Base-by-base conservation (phyloP, 1,284 basidiomycete species). In the Puccinia triticina region DNA sequence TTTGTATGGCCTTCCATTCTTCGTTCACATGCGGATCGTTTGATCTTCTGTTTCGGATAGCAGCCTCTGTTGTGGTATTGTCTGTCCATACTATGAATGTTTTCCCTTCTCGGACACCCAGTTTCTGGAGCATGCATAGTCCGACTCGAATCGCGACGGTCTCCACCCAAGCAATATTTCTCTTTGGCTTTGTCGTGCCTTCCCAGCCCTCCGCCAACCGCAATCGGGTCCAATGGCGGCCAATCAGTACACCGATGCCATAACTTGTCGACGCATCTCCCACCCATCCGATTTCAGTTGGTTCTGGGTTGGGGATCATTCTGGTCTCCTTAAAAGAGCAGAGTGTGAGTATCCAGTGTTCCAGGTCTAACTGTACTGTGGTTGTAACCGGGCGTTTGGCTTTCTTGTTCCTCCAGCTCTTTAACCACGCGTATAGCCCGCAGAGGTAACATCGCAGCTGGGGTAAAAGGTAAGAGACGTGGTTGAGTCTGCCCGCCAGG, bases 161-260 rank as follows among this genome's bases (percentile, higher is more conserved):
- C 26, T 74, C 72, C 32, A 74, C 11, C 72, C 72, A 74, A 7
- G 48, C 72, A 1, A 74, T 74, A 2, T n/a, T n/a, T n/a, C n/a
- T 23, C 14, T 53, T 50, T 74, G 23, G 1, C 23, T 48, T 7
- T 46, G 14, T 14, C 7, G 10, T 21, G 5, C 7, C 55, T 21
- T 8, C 21, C 55, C 55, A 59, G 29, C 23, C 8, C 23, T 29
- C 21, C 21, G 5, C 23, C 23, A 59, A 29, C 29, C 55, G 5
- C 10, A 29, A 59, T 59, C 21, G 21, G 55, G 55, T n/a, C n/a
- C n/a, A n/a, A n/a, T n/a, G n/a, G n/a, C n/a, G n/a, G n/a, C n/a
- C n/a, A n/a, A n/a, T n/a, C n/a, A n/a, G n/a, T n/a, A n/a, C n/a
- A n/a, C n/a, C n/a, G n/a, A n/a, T n/a, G n/a, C n/a, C n/a, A n/a